A percentile compares a stretch with the other conserved stretches of the same genome.
Conservation (phyloP, 495 filamentous ascomycete species). For the Penicillium malachiteum region DNA sequence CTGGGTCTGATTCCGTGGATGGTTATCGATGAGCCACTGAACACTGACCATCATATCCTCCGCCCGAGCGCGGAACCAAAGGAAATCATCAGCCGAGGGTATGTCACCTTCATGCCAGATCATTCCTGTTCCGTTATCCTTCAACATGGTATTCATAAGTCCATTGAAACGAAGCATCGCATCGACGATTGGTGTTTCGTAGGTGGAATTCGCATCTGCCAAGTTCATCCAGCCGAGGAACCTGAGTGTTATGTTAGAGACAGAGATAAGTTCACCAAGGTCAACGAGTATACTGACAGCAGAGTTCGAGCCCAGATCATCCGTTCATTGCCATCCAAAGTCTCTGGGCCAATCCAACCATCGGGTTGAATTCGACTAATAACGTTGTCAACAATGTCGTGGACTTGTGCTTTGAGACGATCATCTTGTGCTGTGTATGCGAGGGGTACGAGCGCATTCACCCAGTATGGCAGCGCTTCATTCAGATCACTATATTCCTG, state of each 20-base stretch:
- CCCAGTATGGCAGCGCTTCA: conserved; percentile 65
- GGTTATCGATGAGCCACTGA: conserved; percentile 54
- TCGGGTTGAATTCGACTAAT: conserved; percentile 53
- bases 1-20: conserved; percentile 34
- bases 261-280: neutral
- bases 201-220: conserved; percentile 33
- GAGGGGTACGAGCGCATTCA: conserved; percentile 64
- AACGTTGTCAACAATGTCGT: conserved; percentile 47
- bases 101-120: conserved; percentile 39
- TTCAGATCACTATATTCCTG: conserved; percentile 59
- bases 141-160: conserved; percentile 49
- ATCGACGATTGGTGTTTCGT: conserved; percentile 25
- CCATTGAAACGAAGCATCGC: conserved; percentile 34
- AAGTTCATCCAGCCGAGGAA: conserved; percentile 54
- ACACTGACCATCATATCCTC: conserved; percentile 53
- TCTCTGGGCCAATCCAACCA: conserved; percentile 64
- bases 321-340: conserved; percentile 32
- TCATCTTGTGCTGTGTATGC: conserved; percentile 56
- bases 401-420: conserved; percentile 55
- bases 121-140: conserved; percentile 50
- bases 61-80: conserved; percentile 47
- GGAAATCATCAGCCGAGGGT: conserved; percentile 27
- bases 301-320: conserved; percentile 57
- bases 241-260: conserved; percentile 13
- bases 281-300: neutral